These are phyloP conservation scores for Phialocephala sp. DNA, from an alignment of 2,329 filamentous ascomycete genomes.

Conservation along the genomic window DNA sequence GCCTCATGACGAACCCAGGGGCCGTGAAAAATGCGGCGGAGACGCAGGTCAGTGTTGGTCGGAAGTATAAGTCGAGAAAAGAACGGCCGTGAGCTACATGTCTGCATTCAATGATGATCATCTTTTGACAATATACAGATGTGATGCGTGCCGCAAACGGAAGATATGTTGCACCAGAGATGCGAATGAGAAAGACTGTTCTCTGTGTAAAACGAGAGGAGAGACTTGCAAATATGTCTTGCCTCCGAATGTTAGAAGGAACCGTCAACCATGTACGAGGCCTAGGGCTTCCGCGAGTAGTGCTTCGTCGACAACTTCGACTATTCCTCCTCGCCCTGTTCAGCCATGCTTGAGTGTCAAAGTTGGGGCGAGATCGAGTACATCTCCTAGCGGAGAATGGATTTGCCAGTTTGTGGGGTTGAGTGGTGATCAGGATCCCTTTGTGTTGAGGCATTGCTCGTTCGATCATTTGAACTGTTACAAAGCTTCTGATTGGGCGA, in stretches of 20 bases:
- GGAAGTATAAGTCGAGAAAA: slow-evolving; percentile 40
- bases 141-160: slow-evolving; percentile 38
- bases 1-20: slow-evolving; percentile 17
- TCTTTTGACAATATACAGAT: slow-evolving; percentile 22
- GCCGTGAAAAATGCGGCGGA: slow-evolving; percentile 8
- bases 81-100: slow-evolving; percentile 34
- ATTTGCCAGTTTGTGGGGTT: slow-evolving; percentile 38
- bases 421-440: slow-evolving; percentile 39
- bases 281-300: slow-evolving; percentile 26
- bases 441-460: slow-evolving; percentile 37
- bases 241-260: slow-evolving; percentile 34
- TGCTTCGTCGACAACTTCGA: slow-evolving; percentile 24
- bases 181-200: slow-evolving; percentile 35
- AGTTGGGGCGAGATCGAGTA: background rate
- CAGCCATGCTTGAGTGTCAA: background rate
- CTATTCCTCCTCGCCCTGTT: slow-evolving; percentile 18
- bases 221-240: slow-evolving; percentile 38
- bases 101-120: background rate
- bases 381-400: slow-evolving; percentile 22
- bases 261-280: slow-evolving; percentile 25
- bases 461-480: slow-evolving; percentile 39
- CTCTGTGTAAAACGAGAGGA: slow-evolving; percentile 35
- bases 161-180: slow-evolving; percentile 40
- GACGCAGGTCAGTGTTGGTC: slow-evolving; percentile 32
- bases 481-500: slow-evolving; percentile 36